Conservation (phyloP, 2,329 filamentous ascomycete species). For the Sclerotiophoma versabilis region DNA sequence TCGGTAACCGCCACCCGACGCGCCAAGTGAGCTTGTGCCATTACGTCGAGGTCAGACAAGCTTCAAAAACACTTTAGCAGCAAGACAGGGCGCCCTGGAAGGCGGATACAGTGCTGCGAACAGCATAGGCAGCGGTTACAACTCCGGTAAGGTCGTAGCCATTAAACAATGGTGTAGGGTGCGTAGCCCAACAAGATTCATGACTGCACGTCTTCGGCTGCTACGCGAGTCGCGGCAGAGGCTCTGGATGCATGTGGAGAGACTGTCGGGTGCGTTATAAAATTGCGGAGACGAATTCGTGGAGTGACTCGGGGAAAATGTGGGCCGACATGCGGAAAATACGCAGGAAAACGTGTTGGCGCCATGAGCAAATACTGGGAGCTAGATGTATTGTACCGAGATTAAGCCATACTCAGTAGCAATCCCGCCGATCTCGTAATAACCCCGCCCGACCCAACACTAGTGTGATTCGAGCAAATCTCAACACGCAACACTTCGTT, state of each 20-base stretch:
- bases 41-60: constrained; percentile 16
- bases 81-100: constrained; percentile 1
- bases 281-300: constrained; percentile 23
- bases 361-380: constrained; percentile 3
- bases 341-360: constrained; percentile 9
- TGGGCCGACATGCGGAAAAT: constrained; percentile 14
- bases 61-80: constrained; percentile 1
- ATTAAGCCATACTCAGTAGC: constrained; percentile 16
- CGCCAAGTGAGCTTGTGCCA: constrained; percentile 32
- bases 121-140: constrained; percentile 23
- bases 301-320: constrained; percentile 29
- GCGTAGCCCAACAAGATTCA: constrained; percentile 18
- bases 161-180: constrained; percentile 3
- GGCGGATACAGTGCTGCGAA: constrained; percentile 28
- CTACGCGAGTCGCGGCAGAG: constrained; percentile 5
- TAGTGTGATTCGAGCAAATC: constrained; percentile 3
- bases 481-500: constrained; percentile 14
- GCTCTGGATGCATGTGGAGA: constrained; percentile 4
- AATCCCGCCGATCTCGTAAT: constrained; percentile 13
- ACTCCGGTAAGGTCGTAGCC: constrained; percentile 20
- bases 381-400: constrained; percentile 1
- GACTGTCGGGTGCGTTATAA: constrained; percentile 3
- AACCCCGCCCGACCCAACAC: constrained; percentile 15
- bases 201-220: constrained; percentile 1
- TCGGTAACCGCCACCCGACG: constrained; percentile 24